Base-by-base conservation (phyloP, 371 early-diverging fungal genomes). In the Nematocida major region DNA sequence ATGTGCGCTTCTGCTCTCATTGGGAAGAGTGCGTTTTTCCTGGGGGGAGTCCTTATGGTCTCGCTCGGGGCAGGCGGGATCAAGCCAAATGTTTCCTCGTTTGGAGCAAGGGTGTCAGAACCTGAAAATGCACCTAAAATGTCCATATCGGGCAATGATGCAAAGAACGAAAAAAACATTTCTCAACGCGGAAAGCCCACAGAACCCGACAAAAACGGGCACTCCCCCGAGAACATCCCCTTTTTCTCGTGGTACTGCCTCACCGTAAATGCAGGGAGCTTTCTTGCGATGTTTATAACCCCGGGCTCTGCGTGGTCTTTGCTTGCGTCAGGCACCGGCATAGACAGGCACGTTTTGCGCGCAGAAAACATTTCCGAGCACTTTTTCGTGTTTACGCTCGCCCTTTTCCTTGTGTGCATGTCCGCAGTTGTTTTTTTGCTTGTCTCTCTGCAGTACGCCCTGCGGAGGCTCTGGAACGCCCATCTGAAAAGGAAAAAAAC, bases 1-100 rank as follows among this genome's bases (percentile, higher is more conserved):
- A 82, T 87, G 42, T 47, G 81, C 11, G 82, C 85, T 24, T 86
- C 89, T 68, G 85, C 81, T 45, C 1, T 68, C 9, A 83, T 80
- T 49, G 83, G 86, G 9, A 82, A 84, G 69, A 88, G 88, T 28
- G 82, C 89, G 50, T 87, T 89, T 1, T 88, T 89, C 9, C 87
- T 89, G 54, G 80, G 88, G 34, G 82, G 90, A 15, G 79, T 89
- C 48, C 22, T 88, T 62, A 83, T 92, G 61, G 89, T 92, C 54
- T 88, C 91, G 40, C 83, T 90, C 54, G 91, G 91, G 67, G 90
- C 92, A 2, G 93, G 93, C 48, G 91, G 92, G 65, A 92, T 93
- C 82, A 92, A 92, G 82, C 85, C 89, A 47, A 87, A 88, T 81
- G 88, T 90, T 53, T 87, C 88, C 26, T 70, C 90, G 3, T 87